Conservation (phyloP, 2,329 filamentous ascomycete genomes). For the Colletotrichum coccodes region DNA sequence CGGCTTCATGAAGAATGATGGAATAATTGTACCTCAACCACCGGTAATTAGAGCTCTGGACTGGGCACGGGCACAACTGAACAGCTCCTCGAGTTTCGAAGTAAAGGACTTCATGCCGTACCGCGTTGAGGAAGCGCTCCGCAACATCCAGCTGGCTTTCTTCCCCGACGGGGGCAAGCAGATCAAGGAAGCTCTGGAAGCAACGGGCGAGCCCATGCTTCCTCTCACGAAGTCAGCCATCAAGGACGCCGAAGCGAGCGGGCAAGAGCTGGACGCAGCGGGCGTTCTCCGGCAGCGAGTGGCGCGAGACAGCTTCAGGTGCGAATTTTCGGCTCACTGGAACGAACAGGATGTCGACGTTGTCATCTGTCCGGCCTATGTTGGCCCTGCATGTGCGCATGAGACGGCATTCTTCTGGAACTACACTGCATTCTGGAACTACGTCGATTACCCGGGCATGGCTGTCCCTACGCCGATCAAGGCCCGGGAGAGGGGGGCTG, state of each 20-base stretch:
- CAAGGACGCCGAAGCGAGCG: constrained; percentile 40
- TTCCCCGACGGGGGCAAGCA: constrained; percentile 54
- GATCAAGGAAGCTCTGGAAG: constrained; percentile 43
- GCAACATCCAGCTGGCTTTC: constrained; percentile 51
- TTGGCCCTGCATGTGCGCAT: constrained; percentile 48
- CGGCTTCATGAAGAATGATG: constrained; percentile 53
- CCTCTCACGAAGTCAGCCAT: constrained; percentile 53
- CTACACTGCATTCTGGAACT: constrained; percentile 49
- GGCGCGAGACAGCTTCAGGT: constrained; percentile 43
- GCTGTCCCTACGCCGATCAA: constrained; percentile 47
- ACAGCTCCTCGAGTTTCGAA: constrained; percentile 34
- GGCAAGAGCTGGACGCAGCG: constrained; percentile 27
- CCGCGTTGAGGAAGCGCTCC: constrained; percentile 41
- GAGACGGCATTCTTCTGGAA: constrained; percentile 47
- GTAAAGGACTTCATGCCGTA: constrained; percentile 48
- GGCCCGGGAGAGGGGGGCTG: constrained; percentile 38
- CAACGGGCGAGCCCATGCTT: constrained; percentile 55
- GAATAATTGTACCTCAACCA: constrained; percentile 48
- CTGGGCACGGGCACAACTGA: constrained; percentile 41
- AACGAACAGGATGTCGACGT: constrained; percentile 48
- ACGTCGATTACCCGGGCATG: constrained; percentile 48
- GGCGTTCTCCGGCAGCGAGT: constrained; percentile 39
- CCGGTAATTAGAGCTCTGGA: constrained; percentile 46
- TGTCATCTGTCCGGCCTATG: constrained; percentile 46
- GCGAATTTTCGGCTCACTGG: constrained; percentile 46